A percentile compares a stretch with the other conserved stretches of the same genome.
These are phyloP conservation scores for Vigna hirtella DNA, from an alignment of 306 rosid species.

Conservation along the genomic window DNA sequence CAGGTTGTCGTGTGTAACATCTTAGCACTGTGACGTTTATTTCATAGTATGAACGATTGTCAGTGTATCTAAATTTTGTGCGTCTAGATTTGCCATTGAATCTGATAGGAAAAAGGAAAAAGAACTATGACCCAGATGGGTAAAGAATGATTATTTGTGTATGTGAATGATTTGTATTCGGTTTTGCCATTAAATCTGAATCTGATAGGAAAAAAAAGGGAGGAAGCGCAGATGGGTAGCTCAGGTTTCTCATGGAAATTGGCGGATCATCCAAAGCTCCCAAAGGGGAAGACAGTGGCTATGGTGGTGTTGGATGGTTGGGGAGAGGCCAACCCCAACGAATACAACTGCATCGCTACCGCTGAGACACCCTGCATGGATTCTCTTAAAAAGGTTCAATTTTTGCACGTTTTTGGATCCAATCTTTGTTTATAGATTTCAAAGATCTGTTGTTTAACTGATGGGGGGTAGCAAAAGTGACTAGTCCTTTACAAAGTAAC, in stretches of 20 bases:
- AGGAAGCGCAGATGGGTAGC: slow-evolving; percentile 65
- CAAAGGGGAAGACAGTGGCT: slow-evolving; percentile 84
- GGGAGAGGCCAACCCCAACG: slow-evolving; percentile 87
- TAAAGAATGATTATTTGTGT: neutral
- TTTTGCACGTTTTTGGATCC: neutral
- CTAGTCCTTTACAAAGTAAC: neutral
- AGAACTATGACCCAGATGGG: slow-evolving; percentile 54
- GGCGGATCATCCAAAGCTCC: slow-evolving; percentile 95
- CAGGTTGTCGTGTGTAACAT: neutral
- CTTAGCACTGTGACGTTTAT: neutral
- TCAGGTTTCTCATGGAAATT: slow-evolving; percentile 73
- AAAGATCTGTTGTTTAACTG: neutral
- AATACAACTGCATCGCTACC: slow-evolving; percentile 82
- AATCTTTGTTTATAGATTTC: neutral
- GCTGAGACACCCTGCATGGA: slow-evolving; percentile 98
- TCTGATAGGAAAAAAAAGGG: slow-evolving; percentile 1
- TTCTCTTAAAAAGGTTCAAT: slow-evolving; percentile 73
- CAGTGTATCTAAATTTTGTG: neutral
- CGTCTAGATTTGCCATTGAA: neutral
- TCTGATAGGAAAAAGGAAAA: neutral
- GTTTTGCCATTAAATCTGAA: slow-evolving; percentile 6
- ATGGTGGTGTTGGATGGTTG: slow-evolving; percentile 92
- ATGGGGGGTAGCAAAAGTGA: neutral
- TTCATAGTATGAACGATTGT: neutral
- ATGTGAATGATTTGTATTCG: neutral